Conservation (phyloP, 306 rosid genomes). For the Heteromeles arbutifolia region DNA sequence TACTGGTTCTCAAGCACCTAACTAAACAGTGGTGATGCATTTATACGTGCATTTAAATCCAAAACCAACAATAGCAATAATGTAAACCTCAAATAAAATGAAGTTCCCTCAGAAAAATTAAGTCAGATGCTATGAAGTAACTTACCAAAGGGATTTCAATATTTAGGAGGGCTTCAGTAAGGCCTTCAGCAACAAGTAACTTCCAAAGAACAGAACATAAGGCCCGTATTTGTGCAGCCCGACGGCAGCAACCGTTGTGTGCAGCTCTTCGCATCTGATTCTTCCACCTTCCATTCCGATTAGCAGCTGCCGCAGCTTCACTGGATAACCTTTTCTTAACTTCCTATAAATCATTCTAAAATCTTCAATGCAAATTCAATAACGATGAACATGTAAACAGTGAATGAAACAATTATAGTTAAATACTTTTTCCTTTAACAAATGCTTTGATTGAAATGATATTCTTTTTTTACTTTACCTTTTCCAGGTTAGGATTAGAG, state of each 20-base stretch:
- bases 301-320: constrained; percentile 77
- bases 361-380: constrained; percentile 11
- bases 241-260: constrained; percentile 92
- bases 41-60: neutral
- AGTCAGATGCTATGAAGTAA: neutral
- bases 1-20: neutral
- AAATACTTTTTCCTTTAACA: neutral
- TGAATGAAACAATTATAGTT: neutral
- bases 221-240: constrained; percentile 85
- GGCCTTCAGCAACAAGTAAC: constrained; percentile 74
- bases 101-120: neutral
- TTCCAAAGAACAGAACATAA: constrained; percentile 88
- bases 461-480: constrained; percentile 44
- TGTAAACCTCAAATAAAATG: neutral
- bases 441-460: neutral
- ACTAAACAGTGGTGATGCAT: neutral
- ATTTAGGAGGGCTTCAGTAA: constrained; percentile 60
- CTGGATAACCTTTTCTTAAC: constrained; percentile 79
- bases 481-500: constrained; percentile 79
- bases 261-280: constrained; percentile 97
- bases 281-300: constrained; percentile 82
- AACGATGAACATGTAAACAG: constrained; percentile 11
- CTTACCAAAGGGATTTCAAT: constrained; percentile 80
- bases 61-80: neutral
- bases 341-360: constrained; percentile 43